Evolutionary conservation across 2,329 filamentous ascomycete species (phyloP).

Genomic region (Hypoxylon sp.): DNA sequence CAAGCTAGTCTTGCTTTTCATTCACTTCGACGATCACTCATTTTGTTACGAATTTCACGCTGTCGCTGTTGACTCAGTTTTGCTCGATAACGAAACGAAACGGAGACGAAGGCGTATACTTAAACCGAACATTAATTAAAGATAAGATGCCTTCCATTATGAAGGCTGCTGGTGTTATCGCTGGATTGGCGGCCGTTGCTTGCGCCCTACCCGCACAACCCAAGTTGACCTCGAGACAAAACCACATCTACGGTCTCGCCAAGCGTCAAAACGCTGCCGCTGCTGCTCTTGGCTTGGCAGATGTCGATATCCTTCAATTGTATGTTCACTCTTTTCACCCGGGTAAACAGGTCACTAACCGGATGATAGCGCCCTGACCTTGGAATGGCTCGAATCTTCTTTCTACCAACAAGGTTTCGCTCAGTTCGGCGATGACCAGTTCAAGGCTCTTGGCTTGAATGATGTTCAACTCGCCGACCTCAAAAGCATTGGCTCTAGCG

Average conservation of each 20-base stretch:
- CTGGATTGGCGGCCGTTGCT: constrained; percentile 59
- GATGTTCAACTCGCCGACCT: constrained; percentile 68
- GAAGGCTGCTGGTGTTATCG: constrained; percentile 57
- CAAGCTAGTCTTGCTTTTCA: constrained; percentile 56
- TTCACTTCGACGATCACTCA: constrained; percentile 37
- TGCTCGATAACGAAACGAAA: constrained; percentile 41
- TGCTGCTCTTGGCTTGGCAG: constrained; percentile 59
- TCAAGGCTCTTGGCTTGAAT: constrained; percentile 70
- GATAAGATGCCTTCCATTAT: constrained; percentile 61
- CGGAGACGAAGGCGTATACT: constrained; percentile 42
- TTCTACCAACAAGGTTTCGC: constrained; percentile 80
- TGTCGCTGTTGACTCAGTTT: constrained; percentile 36
- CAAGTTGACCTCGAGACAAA: constrained; percentile 59
- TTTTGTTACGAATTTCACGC: constrained; percentile 36
- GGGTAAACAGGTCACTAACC: constrained; percentile 37
- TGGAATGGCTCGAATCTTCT: constrained; percentile 78
- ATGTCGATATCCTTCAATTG: constrained; percentile 70
- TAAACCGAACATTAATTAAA: constrained; percentile 44
- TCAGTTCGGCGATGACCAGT: constrained; percentile 73
- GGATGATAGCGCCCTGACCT: constrained; percentile 70
- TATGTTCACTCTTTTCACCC: constrained; percentile 51
- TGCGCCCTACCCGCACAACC: constrained; percentile 61
- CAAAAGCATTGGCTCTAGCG: constrained; percentile 70
- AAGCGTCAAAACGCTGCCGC: constrained; percentile 65
- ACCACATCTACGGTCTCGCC: constrained; percentile 60